Base-by-base conservation (phyloP, 352 stramenopile genomes). In the Globisporangium ultimum region DNA sequence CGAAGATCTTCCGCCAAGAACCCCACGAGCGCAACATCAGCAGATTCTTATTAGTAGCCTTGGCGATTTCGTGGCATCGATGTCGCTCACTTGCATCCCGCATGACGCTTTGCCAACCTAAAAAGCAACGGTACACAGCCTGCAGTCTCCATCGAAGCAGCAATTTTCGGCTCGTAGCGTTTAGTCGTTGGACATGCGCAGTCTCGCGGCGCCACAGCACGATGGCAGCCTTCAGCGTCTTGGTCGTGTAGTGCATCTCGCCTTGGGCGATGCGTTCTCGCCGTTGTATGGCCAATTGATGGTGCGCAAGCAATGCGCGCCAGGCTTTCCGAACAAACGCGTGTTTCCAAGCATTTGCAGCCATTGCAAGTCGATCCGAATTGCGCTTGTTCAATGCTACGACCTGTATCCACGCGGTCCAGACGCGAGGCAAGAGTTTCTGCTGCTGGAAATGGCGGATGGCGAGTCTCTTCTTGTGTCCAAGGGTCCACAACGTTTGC, bases 61-160 rank as follows among this genome's bases (percentile, higher is more conserved):
- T 50, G n/a, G 57, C 60, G 36, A 60, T n/a, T 8, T 24, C 28
- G 11, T 55, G n/a, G 7, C 48, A 48, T 1, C 22, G 45, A 8
- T 18, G 55, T 1, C 58, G 13, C 36, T 53, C 50, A 14, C 32
- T 48, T 10, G 11, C 15, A 21, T 38, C 8, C 7, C 32, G n/a
- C 8, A 21, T 42, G 11, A 46, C 18, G 10, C 20, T 24, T 0
- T 65, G 43, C 71, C 71, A 79, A 12, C 41, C 36, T 10, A 38
- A 24, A 52, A 85, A 81, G 50, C 77, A 84, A 9, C 59, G 71
- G 48, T 71, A 76, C 1, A 24, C 58, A 15, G 61, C 78, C 15
- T 77, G 68, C 58, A 80, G 45, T 49, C 67, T 63, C 77, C 77
- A 85, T 6, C 64, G 63, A 2, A 59, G 48, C 2, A 86, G 12